Evolutionary conservation across 441 rosid genomes (phyloP).

Genomic region (Eutrema salsugineum): DNA sequence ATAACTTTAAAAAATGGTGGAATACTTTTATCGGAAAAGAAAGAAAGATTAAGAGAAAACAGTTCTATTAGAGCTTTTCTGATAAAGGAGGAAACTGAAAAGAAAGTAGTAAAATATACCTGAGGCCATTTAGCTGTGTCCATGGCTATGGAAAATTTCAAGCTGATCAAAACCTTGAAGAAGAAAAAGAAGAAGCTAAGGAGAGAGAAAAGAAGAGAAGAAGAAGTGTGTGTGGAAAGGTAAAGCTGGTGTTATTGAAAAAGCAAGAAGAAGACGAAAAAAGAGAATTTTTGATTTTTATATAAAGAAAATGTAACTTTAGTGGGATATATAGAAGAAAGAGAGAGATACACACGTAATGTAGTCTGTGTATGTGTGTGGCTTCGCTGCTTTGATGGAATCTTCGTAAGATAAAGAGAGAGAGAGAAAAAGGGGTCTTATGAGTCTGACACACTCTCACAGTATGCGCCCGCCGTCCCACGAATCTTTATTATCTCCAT

Average conservation of each 20-base stretch:
- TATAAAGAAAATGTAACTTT: not conserved
- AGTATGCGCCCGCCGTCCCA: constrained; percentile 28
- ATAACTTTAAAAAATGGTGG: not conserved
- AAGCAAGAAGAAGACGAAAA: constrained; percentile 29
- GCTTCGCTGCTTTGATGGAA: constrained; percentile 2
- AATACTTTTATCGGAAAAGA: not conserved
- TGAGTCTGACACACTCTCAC: constrained; percentile 19
- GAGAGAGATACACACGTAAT: not conserved
- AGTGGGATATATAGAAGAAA: not conserved
- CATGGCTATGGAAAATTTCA: constrained; percentile 41
- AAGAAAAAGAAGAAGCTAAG: not conserved
- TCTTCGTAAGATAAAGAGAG: constrained; percentile 11
- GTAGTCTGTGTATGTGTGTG: not conserved
- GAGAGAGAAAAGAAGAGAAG: not conserved
- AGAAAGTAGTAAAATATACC: constrained; percentile 37
- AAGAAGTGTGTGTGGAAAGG: constrained; percentile 10
- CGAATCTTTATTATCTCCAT: constrained; percentile 4
- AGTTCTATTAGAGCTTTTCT: not conserved
- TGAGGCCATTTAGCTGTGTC: constrained; percentile 95
- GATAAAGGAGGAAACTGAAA: not conserved
- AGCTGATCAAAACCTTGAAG: constrained; percentile 26
- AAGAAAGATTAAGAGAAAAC: constrained; percentile 14
- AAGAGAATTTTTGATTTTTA: not conserved
- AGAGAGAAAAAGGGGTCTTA: not conserved
- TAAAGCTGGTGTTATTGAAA: constrained; percentile 7